Evolutionary conservation across 768 basidiomycete genomes (phyloP).

Genomic region (Gymnopilus junonius): DNA sequence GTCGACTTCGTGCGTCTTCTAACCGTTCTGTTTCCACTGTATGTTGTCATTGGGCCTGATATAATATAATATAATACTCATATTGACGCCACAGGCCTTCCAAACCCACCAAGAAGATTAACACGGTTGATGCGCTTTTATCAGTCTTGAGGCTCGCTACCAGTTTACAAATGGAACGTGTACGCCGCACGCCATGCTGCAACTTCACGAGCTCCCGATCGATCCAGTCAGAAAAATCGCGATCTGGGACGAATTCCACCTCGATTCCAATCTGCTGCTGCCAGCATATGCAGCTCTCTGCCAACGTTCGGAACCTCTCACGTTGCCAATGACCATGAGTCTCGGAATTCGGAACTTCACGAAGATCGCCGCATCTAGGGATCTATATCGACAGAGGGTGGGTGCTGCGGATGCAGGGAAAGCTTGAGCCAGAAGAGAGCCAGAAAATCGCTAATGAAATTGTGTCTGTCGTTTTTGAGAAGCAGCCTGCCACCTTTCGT

Average conservation of each 20-base stretch:
- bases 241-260: slow-evolving; percentile 40
- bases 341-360: slow-evolving; percentile 38
- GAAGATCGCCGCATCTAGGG: slow-evolving; percentile 35
- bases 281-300: slow-evolving; percentile 33
- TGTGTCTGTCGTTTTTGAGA: slow-evolving; percentile 21
- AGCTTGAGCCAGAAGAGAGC: slow-evolving; percentile 27
- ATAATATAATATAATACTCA: not conserved
- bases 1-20: slow-evolving; percentile 57
- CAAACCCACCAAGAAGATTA: slow-evolving; percentile 21
- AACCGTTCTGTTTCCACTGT: slow-evolving; percentile 61
- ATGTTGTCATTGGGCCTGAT: slow-evolving; percentile 10
- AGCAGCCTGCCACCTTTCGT: not conserved
- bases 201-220: slow-evolving; percentile 31
- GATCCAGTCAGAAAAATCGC: slow-evolving; percentile 38
- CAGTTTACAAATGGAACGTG: slow-evolving; percentile 35
- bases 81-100: slow-evolving; percentile 2
- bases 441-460: slow-evolving; percentile 27
- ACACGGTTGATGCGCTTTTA: slow-evolving; percentile 33
- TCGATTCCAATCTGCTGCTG: slow-evolving; percentile 32
- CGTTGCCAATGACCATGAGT: slow-evolving; percentile 35
- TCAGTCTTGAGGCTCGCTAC: slow-evolving; percentile 39
- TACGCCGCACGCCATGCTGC: slow-evolving; percentile 31
- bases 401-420: slow-evolving; percentile 28
- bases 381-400: slow-evolving; percentile 34
- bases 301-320: slow-evolving; percentile 35